These are phyloP conservation scores for Cyclotella distinguenda DNA, from an alignment of 108 stramenopile species.

Conservation along the genomic window DNA sequence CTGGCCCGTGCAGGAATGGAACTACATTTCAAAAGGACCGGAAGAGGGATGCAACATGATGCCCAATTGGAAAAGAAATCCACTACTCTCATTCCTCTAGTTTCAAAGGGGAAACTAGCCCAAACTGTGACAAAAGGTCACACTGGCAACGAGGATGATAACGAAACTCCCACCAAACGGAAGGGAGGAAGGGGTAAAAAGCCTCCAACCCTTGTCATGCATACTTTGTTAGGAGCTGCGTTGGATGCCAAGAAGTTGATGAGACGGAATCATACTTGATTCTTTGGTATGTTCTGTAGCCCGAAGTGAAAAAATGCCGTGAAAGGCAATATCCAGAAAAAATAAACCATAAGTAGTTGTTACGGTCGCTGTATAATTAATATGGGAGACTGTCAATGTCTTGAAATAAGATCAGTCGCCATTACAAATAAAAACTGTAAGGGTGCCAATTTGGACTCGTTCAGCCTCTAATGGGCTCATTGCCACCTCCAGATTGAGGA, in stretches of 20 bases:
- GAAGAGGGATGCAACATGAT: conserved; percentile 65
- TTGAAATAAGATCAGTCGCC: no score
- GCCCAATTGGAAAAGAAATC: conserved; percentile 17
- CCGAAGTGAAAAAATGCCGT: no score
- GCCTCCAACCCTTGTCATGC: conserved; percentile 81
- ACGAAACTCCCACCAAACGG: conserved; percentile 35
- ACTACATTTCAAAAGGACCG: conserved; percentile 80
- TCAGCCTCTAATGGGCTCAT: conserved; percentile 22
- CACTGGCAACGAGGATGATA: not conserved
- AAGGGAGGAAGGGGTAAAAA: conserved; percentile 77
- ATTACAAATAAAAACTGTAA: no score
- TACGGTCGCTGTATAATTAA: no score
- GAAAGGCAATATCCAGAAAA: no score
- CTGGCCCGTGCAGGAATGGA: conserved; percentile 81
- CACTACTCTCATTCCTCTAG: not conserved
- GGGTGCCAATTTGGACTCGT: no score
- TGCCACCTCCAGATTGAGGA: conserved; percentile 13
- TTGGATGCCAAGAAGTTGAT: conserved; percentile 67
- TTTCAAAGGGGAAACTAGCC: not conserved
- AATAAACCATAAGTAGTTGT: no score
- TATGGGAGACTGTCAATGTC: no score
- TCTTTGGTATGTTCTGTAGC: no score
- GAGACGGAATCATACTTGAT: no score
- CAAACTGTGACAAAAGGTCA: not conserved
- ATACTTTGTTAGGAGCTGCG: conserved; percentile 70